Conservation (phyloP, 352 stramenopile genomes). For the Halophytophthora polymorphica region DNA sequence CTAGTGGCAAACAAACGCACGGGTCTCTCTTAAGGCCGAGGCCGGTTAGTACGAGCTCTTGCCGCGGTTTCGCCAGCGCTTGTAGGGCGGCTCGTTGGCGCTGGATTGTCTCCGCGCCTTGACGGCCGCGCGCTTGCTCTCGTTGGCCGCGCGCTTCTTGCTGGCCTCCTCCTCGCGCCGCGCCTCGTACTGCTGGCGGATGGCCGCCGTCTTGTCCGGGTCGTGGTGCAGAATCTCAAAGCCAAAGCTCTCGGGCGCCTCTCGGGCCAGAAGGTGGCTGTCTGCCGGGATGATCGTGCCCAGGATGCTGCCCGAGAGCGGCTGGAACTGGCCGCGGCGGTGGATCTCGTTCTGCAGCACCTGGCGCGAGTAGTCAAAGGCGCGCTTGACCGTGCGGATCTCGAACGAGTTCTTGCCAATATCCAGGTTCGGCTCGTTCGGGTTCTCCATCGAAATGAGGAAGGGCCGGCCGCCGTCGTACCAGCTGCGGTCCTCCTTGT, state of each 20-base stretch:
- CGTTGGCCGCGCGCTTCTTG: constrained; percentile 41
- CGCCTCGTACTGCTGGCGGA: constrained; percentile 60
- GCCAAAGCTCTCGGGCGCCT: constrained; percentile 51
- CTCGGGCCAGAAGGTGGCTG: constrained; percentile 56
- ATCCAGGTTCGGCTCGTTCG: constrained; percentile 89
- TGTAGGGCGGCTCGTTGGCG: constrained; percentile 39
- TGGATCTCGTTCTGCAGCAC: constrained; percentile 74
- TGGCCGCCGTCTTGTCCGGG: constrained; percentile 59
- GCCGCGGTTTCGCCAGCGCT: constrained; percentile 57
- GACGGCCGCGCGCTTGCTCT: constrained; percentile 18
- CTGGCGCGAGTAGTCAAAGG: constrained; percentile 87
- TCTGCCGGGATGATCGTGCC: constrained; percentile 73
- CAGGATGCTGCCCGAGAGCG: constrained; percentile 64
- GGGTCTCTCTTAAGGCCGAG: neutral
- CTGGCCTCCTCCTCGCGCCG: constrained; percentile 50
- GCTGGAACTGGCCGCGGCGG: constrained; percentile 60
- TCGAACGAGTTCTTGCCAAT: constrained; percentile 93
- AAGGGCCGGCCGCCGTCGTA: constrained; percentile 75
- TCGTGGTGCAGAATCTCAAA: constrained; percentile 74
- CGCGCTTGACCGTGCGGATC: constrained; percentile 86
- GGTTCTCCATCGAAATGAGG: constrained; percentile 93
- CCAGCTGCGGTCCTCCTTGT: constrained; percentile 82
- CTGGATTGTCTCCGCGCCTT: constrained; percentile 24
- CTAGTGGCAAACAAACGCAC: constrained; percentile 5
- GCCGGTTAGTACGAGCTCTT: constrained; percentile 31